Conservation (phyloP, 768 basidiomycete species). For the Suillus sp. region DNA sequence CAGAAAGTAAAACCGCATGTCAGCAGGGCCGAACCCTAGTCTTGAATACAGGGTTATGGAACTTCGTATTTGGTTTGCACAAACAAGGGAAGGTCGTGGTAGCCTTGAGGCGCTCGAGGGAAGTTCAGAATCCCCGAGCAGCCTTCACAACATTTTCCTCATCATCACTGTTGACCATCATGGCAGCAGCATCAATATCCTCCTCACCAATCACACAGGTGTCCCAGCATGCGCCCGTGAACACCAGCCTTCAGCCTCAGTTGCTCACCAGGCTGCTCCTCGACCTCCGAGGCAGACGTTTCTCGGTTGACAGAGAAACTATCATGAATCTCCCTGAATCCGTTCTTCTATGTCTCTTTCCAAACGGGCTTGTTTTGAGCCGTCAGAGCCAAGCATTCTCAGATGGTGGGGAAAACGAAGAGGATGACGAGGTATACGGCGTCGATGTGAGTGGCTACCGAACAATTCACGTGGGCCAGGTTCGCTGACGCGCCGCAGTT, state of each 20-base stretch:
- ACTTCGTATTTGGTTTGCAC: constrained; percentile 32
- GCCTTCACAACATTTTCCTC: constrained; percentile 16
- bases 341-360: constrained; percentile 93
- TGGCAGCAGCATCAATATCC: constrained; percentile 44
- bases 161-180: constrained; percentile 27
- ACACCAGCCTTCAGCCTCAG: constrained; percentile 80
- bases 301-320: constrained; percentile 95
- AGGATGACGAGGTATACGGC: constrained; percentile 90
- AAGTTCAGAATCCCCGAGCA: constrained; percentile 20
- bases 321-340: constrained; percentile 99
- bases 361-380: constrained; percentile 93
- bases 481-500: constrained; percentile 56
- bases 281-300: constrained; percentile 88
- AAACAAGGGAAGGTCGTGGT: constrained; percentile 27
- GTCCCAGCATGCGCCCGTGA: constrained; percentile 57
- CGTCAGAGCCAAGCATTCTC: constrained; percentile 78
- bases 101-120: constrained; percentile 34
- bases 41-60: background rate
- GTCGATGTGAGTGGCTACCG: constrained; percentile 79
- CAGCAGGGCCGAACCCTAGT: background rate
- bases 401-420: constrained; percentile 73
- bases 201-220: constrained; percentile 61
- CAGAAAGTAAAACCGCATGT: too few relatives aligned
- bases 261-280: constrained; percentile 86
- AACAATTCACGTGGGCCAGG: constrained; percentile 10